Evolutionary conservation across 1,139 yeast genomes (phyloP).

Genomic region (Meyerozyma carpophila): DNA sequence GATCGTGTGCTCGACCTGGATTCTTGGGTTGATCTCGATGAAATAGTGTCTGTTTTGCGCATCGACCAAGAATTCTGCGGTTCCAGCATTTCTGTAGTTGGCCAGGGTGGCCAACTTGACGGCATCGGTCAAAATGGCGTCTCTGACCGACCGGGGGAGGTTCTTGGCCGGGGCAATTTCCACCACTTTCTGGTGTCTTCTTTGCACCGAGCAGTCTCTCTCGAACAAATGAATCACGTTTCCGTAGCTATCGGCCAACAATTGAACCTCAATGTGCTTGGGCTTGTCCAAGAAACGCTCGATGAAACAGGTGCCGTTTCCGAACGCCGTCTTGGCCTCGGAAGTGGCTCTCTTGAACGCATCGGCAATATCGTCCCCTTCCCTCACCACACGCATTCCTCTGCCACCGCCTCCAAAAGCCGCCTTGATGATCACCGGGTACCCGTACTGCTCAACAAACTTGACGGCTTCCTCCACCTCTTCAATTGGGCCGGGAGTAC

Average conservation of each 20-base stretch:
- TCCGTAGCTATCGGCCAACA: conserved; percentile 90
- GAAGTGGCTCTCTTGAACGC: conserved; percentile 92
- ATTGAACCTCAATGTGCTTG: conserved; percentile 96
- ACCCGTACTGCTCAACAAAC: conserved; percentile 82
- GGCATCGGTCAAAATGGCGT: conserved; percentile 90
- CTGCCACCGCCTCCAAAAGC: conserved; percentile 99
- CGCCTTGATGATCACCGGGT: conserved; percentile 95
- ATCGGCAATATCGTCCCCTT: conserved; percentile 88
- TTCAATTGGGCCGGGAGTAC: conserved; percentile 96
- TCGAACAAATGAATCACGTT: conserved; percentile 94
- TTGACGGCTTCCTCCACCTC: conserved; percentile 67
- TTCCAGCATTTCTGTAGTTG: conserved; percentile 95
- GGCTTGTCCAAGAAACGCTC: conserved; percentile 94
- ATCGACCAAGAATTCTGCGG: conserved; percentile 96
- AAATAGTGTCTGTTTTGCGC: conserved; percentile 92
- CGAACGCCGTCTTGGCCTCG: conserved; percentile 92
- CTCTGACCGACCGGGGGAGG: conserved; percentile 74
- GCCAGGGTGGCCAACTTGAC: conserved; percentile 86
- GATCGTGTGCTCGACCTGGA: conserved; percentile 97
- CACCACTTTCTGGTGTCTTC: conserved; percentile 98
- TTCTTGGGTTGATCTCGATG: conserved; percentile 97
- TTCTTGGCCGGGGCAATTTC: conserved; percentile 99
- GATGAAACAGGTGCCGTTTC: conserved; percentile 96
- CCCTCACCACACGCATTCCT: conserved; percentile 98
- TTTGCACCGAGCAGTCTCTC: conserved; percentile 98